A percentile compares a stretch with the other conserved stretches of the same genome.
phyloP scores from a whole-genome alignment of 148 eudicot genomes.

The Heliosperma pusillum region DNA sequence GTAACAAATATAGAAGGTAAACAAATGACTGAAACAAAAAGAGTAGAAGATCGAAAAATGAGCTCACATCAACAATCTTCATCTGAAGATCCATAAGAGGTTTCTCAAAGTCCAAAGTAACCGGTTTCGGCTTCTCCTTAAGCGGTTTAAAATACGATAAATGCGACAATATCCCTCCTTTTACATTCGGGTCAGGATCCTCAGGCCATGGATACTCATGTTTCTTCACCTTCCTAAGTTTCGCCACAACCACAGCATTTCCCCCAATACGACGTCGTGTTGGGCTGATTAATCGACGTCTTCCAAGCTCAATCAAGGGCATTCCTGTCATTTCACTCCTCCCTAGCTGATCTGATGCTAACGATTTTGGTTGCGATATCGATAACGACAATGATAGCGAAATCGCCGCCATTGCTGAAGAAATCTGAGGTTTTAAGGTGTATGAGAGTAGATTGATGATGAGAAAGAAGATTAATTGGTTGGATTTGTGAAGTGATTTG shows the following conservation, averaged over 20 bases:
- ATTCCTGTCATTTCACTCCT: constrained; percentile 50
- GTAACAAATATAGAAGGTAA: too few relatives aligned
- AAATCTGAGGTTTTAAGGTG: background rate
- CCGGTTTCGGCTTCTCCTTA: constrained; percentile 74
- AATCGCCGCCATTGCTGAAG: constrained; percentile 42
- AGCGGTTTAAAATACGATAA: constrained; percentile 77
- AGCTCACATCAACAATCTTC: constrained; percentile 64
- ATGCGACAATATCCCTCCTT: constrained; percentile 66
- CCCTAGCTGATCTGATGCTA: constrained; percentile 63
- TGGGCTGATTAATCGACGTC: constrained; percentile 35
- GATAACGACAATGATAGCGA: constrained; percentile 37
- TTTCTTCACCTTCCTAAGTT: constrained; percentile 68
- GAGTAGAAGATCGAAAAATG: too few relatives aligned
- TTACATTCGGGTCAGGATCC: constrained; percentile 67
- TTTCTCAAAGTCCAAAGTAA: constrained; percentile 59
- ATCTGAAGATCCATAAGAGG: constrained; percentile 44
- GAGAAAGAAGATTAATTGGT: background rate
- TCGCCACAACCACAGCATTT: constrained; percentile 41
- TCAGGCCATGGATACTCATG: constrained; percentile 91
- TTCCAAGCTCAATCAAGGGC: constrained; percentile 55
- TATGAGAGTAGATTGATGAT: background rate
- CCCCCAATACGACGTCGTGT: constrained; percentile 34
- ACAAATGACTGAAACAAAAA: too few relatives aligned
- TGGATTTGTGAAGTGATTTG: background rate
- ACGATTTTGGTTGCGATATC: constrained; percentile 32